Evolutionary conservation across 768 basidiomycete genomes (phyloP), one percentile per base, ranked within the genome.

Genomic region (Gautieria morchelliformis): DNA sequence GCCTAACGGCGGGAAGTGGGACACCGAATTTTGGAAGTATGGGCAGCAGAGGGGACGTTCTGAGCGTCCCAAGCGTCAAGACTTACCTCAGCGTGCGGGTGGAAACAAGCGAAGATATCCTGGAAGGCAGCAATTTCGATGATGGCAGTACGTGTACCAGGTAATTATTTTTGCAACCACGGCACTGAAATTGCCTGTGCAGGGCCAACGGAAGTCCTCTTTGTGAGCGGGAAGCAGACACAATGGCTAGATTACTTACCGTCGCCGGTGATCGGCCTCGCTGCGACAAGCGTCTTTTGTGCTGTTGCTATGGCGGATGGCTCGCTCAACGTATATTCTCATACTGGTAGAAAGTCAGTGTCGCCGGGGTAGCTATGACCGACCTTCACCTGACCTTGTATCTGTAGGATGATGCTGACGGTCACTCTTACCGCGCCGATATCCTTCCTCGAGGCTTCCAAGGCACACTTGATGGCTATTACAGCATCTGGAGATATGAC

Each of bases 231-330:
- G 35, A 84, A 83, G 71, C 80, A 85, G 58, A 86, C 83, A 11
- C 82, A 87, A 54, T 98, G 94, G 93, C 69, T 94, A 45, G 94
- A 97, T 69, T 98, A 89, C 70, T 64, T 95, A 8, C 82, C 88
- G 1, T 81, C 79, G 2, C 84, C 87, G 24, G 82, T 81, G n/a
- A 67, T 94, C 15, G 72, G 76, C 1, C 65, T 89, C 49, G 82
- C 83, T 5, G 83, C 83, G 0, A 85, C 90, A 0, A 65, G 68
- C 12, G 65, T 64, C 2, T 92, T 89, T 66, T 85, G 84, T 63
- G 93, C 89, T 7, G 88, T 81, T 4, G 88, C 83, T 0, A 78
- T 81, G 72, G 78, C 85, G 60, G 93, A 96, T 67, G 90, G 89
- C 0, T 78, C 77, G 4, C 71, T 98, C n/a, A 80, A 78, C 60